Conservation (phyloP, 345 rosid genomes). For the Populus pruinosa region DNA sequence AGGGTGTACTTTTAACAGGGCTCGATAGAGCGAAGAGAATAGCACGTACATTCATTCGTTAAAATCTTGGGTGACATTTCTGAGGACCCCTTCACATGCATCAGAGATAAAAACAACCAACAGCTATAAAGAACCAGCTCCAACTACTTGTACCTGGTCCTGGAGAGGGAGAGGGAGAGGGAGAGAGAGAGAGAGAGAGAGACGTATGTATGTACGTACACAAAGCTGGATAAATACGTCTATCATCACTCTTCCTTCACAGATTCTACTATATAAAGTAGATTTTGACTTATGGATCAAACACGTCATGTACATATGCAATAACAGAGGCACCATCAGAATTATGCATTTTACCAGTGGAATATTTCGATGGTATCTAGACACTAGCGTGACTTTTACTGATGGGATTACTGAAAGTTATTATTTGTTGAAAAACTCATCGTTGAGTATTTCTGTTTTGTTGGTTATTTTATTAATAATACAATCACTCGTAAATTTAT, state of each 20-base stretch:
- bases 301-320: constrained; percentile 10
- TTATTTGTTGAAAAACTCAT: no score
- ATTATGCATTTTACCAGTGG: no score
- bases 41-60: constrained; percentile 11
- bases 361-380: no score
- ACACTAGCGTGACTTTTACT: no score
- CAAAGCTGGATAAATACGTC: neutral
- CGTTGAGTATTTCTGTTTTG: no score
- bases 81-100: constrained; percentile 40
- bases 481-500: no score
- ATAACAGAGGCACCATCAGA: neutral
- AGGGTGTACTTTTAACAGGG: neutral
- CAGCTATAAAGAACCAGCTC: constrained; percentile 47
- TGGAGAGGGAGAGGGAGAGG: constrained; percentile 43
- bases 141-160: constrained; percentile 43
- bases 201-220: no score
- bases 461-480: no score
- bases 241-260: neutral
- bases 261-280: neutral
- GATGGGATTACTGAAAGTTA: no score
- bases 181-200: neutral
- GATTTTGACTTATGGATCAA: constrained; percentile 21
- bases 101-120: constrained; percentile 43
- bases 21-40: neutral
- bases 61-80: constrained; percentile 1